Base-by-base conservation (phyloP, 2,329 filamentous ascomycete genomes). In the Ophiostoma sp. region DNA sequence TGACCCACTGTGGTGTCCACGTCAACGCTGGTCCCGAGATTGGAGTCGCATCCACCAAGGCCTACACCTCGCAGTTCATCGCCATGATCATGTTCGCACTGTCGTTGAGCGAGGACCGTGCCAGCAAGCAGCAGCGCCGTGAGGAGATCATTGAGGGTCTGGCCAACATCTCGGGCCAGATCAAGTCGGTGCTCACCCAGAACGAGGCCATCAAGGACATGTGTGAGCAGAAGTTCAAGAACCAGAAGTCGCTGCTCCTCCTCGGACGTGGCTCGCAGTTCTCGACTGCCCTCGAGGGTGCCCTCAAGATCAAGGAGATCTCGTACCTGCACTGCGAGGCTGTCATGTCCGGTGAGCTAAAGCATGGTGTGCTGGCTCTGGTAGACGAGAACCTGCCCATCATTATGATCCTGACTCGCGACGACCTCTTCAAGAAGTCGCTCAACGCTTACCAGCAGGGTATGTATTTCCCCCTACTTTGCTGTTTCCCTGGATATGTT, bases 71-170 rank as follows among this genome's bases (percentile, higher is more conserved):
- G 64, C 96, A 99, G 83, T 99, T 98, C 83, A 94, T 99, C 80
- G 97, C 96, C 82, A 98, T 99, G 94, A 93, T 98, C 85, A 99
- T 99, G 96, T 98, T 99, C 80, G 96, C 96, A 7, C 87, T 99
- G 76, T 98, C 95, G 39, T 89, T 99, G 74, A 96, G 93, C 80
- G 96, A 99, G 85, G 96, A 99, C 84, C 93, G 96, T 78, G 93
- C 95, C 57, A 98, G 94, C 78, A 99, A 99, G 90, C 89, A 92
- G 80, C 90, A 92, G 86, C 90, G 95, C 80, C 92, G 96, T 42
- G 91, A 96, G 84, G 95, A 98, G 84, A 98, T 99, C 80, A 98
- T 99, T 88, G 92, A 97, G 78, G 95, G 96, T 79, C 90, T 99
- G 39, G 87, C 89, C 79, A 92, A 93, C 80, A 89, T 99, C 80